Conservation (phyloP, 371 early-diverging fungal genomes). For the Capniomyces stellatus region DNA sequence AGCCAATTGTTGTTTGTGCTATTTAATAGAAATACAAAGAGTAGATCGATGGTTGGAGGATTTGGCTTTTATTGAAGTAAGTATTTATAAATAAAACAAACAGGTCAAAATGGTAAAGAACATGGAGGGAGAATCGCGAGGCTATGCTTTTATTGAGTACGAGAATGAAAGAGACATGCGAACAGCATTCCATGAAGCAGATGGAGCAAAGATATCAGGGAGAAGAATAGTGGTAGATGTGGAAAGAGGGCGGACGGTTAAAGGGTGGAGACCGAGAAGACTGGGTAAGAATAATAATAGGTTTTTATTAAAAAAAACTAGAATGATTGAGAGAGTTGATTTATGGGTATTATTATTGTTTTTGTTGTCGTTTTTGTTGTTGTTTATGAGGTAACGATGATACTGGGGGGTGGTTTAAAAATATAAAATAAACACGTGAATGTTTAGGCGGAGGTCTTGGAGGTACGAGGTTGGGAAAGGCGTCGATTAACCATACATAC, state of each 20-base stretch:
- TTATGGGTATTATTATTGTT: slow-evolving; percentile 9
- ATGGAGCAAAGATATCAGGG: slow-evolving; percentile 70
- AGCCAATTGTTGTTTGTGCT: no score
- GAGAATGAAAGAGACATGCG: slow-evolving; percentile 83
- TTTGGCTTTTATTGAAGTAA: not conserved
- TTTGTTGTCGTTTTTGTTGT: not conserved
- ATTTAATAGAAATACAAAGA: not conserved
- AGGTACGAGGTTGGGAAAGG: slow-evolving; percentile 50
- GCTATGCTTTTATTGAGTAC: slow-evolving; percentile 92
- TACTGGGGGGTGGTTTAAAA: no score
- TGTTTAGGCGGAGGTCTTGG: slow-evolving; percentile 75
- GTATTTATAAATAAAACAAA: not conserved
- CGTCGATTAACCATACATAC: slow-evolving; percentile 30
- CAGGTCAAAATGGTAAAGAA: slow-evolving; percentile 58
- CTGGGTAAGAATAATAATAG: slow-evolving; percentile 1
- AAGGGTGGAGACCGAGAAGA: slow-evolving; percentile 83
- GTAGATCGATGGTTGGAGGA: not conserved
- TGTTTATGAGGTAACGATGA: no score
- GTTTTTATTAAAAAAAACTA: slow-evolving; percentile 34
- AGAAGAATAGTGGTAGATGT: slow-evolving; percentile 85
- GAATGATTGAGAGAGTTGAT: no score
- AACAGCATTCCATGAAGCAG: slow-evolving; percentile 75
- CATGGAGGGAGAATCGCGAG: slow-evolving; percentile 45
- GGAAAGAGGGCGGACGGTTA: slow-evolving; percentile 90
- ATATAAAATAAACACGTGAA: no score